These are phyloP conservation scores for Pleurotus eryngii DNA, from an alignment of 768 basidiomycete genomes.

Conservation along the genomic window DNA sequence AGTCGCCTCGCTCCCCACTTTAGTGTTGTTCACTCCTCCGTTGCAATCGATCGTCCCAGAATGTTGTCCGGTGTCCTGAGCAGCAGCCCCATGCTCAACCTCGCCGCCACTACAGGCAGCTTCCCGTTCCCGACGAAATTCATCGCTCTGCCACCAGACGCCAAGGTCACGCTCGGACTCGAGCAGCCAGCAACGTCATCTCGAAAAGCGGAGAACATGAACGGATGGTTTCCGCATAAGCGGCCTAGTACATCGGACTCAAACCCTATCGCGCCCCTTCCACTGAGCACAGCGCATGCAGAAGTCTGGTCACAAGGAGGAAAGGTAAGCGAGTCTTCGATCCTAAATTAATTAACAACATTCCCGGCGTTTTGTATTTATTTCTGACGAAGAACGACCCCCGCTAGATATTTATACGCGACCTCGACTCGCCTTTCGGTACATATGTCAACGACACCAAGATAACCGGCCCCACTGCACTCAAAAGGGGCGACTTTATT, in stretches of 20 bases:
- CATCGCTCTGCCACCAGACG: conserved; percentile 26
- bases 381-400: background rate
- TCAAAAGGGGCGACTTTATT: conserved; percentile 41
- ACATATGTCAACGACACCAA: conserved; percentile 45
- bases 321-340: conserved; percentile 25
- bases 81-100: conserved; percentile 26
- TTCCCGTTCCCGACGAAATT: conserved; percentile 36
- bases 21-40: background rate
- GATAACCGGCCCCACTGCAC: conserved; percentile 31
- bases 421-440: conserved; percentile 43
- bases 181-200: conserved; percentile 14
- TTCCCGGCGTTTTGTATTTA: conserved; percentile 3
- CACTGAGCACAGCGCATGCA: conserved; percentile 41
- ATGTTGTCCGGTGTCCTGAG: conserved; percentile 13
- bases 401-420: conserved; percentile 41
- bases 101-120: conserved; percentile 30
- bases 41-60: background rate
- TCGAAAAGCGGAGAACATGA: conserved; percentile 25
- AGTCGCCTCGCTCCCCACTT: background rate
- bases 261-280: conserved; percentile 32
- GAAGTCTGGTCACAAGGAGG: conserved; percentile 43
- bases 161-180: conserved; percentile 28
- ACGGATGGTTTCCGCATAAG: conserved; percentile 42
- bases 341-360: background rate
- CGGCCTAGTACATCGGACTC: conserved; percentile 12